Evolutionary conservation across 1,284 basidiomycete species (phyloP).

Genomic region (Earliella scabrosa): DNA sequence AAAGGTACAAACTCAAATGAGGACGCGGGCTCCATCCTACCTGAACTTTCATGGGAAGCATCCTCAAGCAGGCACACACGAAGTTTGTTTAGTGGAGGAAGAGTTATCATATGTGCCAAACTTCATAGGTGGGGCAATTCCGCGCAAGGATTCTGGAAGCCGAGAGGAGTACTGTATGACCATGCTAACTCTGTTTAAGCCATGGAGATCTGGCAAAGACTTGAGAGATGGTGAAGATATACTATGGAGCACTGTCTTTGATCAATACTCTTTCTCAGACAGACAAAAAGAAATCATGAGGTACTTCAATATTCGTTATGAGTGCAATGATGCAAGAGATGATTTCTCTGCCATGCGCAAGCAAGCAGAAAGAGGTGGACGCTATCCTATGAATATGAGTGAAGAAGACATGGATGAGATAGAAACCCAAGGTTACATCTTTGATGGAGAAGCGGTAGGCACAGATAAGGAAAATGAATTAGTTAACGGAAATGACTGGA

Average conservation of each 20-base stretch:
- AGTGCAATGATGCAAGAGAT: slow-evolving; percentile 11
- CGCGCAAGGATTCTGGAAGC: neutral
- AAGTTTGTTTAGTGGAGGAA: neutral
- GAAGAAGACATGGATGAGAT: no score
- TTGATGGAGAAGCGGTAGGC: no score
- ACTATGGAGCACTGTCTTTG: neutral
- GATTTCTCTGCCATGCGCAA: slow-evolving; percentile 5
- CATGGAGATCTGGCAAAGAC: slow-evolving; percentile 2
- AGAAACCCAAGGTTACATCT: no score
- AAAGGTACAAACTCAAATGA: no score
- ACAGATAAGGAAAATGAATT: neutral
- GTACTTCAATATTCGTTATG: slow-evolving; percentile 2
- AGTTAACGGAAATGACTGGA: neutral
- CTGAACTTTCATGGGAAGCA: neutral
- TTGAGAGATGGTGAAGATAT: neutral
- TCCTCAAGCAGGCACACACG: neutral
- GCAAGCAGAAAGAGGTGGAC: no score
- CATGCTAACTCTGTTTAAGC: no score
- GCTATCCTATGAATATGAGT: no score
- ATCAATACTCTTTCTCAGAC: neutral
- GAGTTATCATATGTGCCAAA: neutral
- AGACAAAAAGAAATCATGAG: neutral
- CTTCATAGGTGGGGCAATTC: neutral
- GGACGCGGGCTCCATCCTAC: neutral
- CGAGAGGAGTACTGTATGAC: no score